A percentile compares a stretch with the other conserved stretches of the same genome.
These are phyloP conservation scores for Nemania abortiva DNA, from an alignment of 2,329 filamentous ascomycete genomes.

Conservation along the genomic window DNA sequence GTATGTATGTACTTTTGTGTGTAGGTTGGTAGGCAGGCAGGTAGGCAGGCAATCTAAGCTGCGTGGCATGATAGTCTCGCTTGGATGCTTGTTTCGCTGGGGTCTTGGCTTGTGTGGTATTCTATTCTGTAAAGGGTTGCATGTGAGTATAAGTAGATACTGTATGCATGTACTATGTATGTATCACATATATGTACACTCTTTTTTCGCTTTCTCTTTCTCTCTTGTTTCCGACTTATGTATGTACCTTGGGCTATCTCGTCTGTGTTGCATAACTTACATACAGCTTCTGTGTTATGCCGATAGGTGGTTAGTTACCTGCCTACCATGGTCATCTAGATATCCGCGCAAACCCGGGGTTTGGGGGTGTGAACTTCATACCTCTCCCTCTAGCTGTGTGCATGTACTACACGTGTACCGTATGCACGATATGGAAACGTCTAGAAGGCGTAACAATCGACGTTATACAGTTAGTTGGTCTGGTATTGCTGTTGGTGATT, in stretches of 20 bases:
- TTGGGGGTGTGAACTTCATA: constrained; percentile 7
- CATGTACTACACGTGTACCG: not conserved
- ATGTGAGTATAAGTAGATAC: not conserved
- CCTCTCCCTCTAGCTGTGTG: too few species aligned
- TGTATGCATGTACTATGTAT: not conserved
- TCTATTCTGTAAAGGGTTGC: too few species aligned
- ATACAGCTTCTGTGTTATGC: not conserved
- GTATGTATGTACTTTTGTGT: constrained; percentile 6
- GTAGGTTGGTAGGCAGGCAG: not conserved
- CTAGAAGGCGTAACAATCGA: constrained; percentile 16
- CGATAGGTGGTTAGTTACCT: constrained; percentile 23
- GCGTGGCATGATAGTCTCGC: constrained; percentile 22
- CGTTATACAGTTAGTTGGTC: not conserved
- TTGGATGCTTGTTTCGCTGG: constrained; percentile 15
- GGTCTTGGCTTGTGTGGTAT: constrained; percentile 17
- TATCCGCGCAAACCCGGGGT: not conserved
- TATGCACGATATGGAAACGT: constrained; percentile 21
- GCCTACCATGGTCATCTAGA: constrained; percentile 23
- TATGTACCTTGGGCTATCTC: not conserved
- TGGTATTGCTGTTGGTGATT: not conserved
- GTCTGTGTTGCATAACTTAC: constrained; percentile 5
- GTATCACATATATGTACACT: too few species aligned
- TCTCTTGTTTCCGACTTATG: not conserved
- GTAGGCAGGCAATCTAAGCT: not conserved
- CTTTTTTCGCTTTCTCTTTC: too few species aligned